Evolutionary conservation across 148 eudicot genomes (phyloP), one percentile per base, ranked within the genome.

Genomic region (Nepenthes gracilis): DNA sequence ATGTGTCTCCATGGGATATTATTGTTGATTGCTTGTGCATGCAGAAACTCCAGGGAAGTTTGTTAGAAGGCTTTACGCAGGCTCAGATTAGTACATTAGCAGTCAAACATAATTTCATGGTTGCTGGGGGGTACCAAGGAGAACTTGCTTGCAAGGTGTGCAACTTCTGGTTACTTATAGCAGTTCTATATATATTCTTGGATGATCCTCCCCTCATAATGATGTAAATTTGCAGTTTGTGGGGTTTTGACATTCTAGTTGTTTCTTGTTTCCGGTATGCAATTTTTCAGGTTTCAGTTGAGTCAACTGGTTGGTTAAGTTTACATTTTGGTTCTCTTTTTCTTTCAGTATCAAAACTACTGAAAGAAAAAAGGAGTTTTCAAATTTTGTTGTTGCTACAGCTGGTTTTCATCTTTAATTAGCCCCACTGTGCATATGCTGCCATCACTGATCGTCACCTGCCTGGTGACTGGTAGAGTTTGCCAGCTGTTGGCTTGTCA

Each of bases 111-210:
- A 74, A 77, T 33, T 72, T 87, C 67, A 62, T 90, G 73, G 85
- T 90, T 75, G 95, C 92, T 23, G 97, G 97, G 7, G 97, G 97
- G n/a, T 87, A 87, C 61, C 91, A 84, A 65, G 97, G 97, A 60
- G 97, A 90, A 80, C 78, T 90, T 66, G 53, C 82, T 54, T 87
- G 97, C 77, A 90, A 90, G 95, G 97, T 90, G 63, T 66, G 63
- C 47, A 49, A 35, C 37, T 5, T 55, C 7, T 32, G 37, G 9
- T 8, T 33, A 55, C 36, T 55, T 32, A 5, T 32, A 36, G 23
- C 23, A 12, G 54, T 40, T 13, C 45, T 50, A 23, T 35, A 43
- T 34, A 14, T 2, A 37, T 2, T 47, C 12, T 56, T 54, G n/a
- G 61, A 8, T 60, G 23, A 23, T 35, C 33, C 12, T 14, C 15